Evolutionary conservation across 345 rosid species (phyloP).

Genomic region (Euclidium syriacum): DNA sequence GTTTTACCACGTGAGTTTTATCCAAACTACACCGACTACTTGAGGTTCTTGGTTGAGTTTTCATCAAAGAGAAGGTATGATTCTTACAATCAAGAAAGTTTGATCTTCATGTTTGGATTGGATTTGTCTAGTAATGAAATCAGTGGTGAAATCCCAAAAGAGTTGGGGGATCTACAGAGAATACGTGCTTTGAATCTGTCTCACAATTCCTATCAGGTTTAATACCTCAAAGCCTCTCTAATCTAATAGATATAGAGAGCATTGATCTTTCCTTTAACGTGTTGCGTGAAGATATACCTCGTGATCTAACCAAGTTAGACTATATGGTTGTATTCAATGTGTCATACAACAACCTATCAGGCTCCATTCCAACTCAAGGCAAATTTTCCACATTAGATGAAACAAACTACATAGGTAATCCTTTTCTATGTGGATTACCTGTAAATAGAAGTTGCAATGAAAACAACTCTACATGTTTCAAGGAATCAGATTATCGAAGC

Average conservation of each 20-base stretch:
- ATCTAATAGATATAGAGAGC: constrained; percentile 28
- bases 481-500: too few relatives aligned
- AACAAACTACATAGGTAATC: constrained; percentile 23
- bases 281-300: constrained; percentile 26
- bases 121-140: constrained; percentile 39
- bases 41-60: not conserved
- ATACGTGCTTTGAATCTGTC: constrained; percentile 30
- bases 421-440: constrained; percentile 17
- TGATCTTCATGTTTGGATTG: constrained; percentile 14
- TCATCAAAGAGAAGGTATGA: constrained; percentile 3
- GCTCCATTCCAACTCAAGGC: not conserved
- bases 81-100: not conserved
- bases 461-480: too few relatives aligned
- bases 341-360: constrained; percentile 32
- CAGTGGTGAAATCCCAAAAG: constrained; percentile 24
- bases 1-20: not conserved
- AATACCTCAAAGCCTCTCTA: constrained; percentile 31
- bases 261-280: constrained; percentile 33
- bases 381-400: constrained; percentile 15
- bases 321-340: constrained; percentile 18
- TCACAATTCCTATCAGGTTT: constrained; percentile 22
- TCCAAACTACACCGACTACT: not conserved
- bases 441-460: not conserved
- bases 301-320: constrained; percentile 1
- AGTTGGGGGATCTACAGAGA: constrained; percentile 18